A percentile compares a stretch with the other conserved stretches of the same genome.
Evolutionary conservation across 352 stramenopile species (phyloP).

Genomic region (Pythium folliculosum): DNA sequence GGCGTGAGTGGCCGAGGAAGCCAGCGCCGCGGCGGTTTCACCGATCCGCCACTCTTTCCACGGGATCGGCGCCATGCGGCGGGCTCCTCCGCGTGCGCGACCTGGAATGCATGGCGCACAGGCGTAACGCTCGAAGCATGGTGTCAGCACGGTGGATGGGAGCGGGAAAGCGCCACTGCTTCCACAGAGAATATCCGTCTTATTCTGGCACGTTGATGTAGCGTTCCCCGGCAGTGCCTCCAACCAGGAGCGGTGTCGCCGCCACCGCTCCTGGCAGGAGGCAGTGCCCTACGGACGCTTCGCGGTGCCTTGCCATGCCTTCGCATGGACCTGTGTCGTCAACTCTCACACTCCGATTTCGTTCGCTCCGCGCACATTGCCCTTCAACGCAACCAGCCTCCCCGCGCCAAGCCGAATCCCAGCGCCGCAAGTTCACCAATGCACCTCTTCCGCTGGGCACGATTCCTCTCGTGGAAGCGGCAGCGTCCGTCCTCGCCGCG

Average conservation of each 20-base stretch:
- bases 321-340: neutral
- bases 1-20: neutral
- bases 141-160: slow-evolving; percentile 1
- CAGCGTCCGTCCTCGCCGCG: slow-evolving; percentile 14
- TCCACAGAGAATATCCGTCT: slow-evolving; percentile 1
- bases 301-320: neutral
- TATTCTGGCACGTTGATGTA: slow-evolving; percentile 1
- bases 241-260: no score
- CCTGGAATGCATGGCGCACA: neutral
- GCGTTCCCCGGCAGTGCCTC: no score
- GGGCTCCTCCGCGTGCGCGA: neutral
- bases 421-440: neutral
- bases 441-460: slow-evolving; percentile 28
- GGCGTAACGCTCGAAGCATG: neutral
- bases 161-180: neutral
- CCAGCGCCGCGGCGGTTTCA: slow-evolving; percentile 6
- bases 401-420: neutral
- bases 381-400: no score
- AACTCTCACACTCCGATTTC: slow-evolving; percentile 11
- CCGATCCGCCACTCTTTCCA: slow-evolving; percentile 7
- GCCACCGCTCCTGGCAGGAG: no score
- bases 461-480: slow-evolving; percentile 23
- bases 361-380: neutral
- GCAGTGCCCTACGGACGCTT: neutral
- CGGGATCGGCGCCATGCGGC: neutral